Percentiles rank a stretch among this genome's conserved stretches.
Evolutionary conservation across 148 eudicot genomes (phyloP).

Genomic region (Rhododendron vialii): DNA sequence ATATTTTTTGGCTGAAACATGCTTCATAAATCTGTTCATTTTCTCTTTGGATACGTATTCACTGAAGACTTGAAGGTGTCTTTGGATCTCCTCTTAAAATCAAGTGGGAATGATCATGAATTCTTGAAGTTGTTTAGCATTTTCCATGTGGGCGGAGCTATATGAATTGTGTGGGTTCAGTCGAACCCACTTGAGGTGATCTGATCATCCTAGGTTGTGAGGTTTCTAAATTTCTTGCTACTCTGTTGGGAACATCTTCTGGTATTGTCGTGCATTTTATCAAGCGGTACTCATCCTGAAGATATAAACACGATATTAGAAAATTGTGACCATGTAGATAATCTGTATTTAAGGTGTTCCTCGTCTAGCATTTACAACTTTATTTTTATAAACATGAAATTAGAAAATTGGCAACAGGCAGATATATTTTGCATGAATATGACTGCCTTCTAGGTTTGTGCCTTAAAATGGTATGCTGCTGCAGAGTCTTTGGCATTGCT

Average conservation of each 20-base stretch:
- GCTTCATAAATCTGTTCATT: neutral
- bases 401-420: neutral
- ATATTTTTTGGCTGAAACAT: neutral
- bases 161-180: neutral
- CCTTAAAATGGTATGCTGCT: neutral
- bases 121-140: neutral
- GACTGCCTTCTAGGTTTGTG: neutral
- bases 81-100: neutral
- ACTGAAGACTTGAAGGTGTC: neutral
- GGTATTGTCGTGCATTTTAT: neutral
- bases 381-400: neutral
- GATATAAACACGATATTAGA: neutral
- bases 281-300: neutral
- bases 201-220: neutral
- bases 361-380: neutral
- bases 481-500: neutral
- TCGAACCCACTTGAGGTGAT: neutral
- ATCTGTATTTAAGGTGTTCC: neutral
- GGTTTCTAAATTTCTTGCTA: conserved; percentile 2
- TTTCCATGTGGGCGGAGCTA: neutral
- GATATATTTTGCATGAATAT: neutral
- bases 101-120: neutral
- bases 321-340: neutral
- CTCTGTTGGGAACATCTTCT: neutral
- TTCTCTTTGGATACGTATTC: neutral